Base-by-base conservation (phyloP, 2,329 filamentous ascomycete species). In the Sclerotinia spermophila region DNA sequence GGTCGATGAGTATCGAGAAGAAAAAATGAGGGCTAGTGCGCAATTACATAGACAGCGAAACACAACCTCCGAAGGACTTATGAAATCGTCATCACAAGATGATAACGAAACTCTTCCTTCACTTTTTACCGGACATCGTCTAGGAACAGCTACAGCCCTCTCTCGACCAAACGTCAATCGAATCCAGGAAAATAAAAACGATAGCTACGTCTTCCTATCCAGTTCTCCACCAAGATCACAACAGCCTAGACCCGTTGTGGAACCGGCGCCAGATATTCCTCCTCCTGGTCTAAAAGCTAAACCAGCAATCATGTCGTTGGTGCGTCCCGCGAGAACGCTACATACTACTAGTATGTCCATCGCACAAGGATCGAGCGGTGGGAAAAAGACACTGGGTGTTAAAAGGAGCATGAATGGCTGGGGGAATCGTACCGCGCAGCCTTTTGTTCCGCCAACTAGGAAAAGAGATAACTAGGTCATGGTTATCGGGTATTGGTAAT, bases 381-480 rank as follows among this genome's bases (percentile, higher is more conserved):
- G 77, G 64, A 81, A 81, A 73, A 83, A 79, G 75, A 86, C 84
- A n/a, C 73, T 86, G 69, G 86, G 86, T 2, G 80, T 84, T 71
- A 80, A 83, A 72, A 72, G 77, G 68, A 83, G 81, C 67, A 82
- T 87, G 80, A 81, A 84, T 72, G 83, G 83, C 2, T 86, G 85
- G 85, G 71, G 71, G 42, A 77, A 75, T 70, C 72, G 74, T 56
- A 75, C 75, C 51, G 73, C 72, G 8, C 71, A 75, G 51, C 69
- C 71, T 24, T 79, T 79, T 56, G 72, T 74, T 17, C 78, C 77
- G 21, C 77, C 77, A 30, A 76, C 71, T 17, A 77, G 76, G 67
- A 76, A 72, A 42, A 67, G 58, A 55, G 64, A 68, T 21, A 69
- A 60, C 24, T 66, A 68, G 61, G 30, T 56, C 66, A 67, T 51